A percentile compares a stretch with the other conserved stretches of the same genome.
Evolutionary conservation across 257 asterid genomes (phyloP).

Genomic region (Buddleja alternifolia): DNA sequence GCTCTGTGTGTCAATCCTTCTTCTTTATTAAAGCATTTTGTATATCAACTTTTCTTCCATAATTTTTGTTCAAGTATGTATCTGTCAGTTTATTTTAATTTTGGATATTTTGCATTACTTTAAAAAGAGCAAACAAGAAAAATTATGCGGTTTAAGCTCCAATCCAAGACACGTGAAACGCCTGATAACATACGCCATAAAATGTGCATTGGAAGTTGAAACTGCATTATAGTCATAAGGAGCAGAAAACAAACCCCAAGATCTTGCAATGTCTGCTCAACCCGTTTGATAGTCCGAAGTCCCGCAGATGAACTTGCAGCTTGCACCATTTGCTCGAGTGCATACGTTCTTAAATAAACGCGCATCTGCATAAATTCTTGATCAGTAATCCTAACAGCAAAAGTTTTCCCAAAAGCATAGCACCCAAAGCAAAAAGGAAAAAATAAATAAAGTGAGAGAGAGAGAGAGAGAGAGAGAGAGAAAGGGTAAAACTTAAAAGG

Average conservation of each 20-base stretch:
- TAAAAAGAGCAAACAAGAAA: not conserved
- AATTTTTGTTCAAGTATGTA: not conserved
- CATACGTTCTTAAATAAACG: conserved; percentile 85
- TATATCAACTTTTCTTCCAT: not conserved
- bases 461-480: too few species aligned
- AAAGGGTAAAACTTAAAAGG: not conserved
- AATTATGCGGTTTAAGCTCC: not conserved
- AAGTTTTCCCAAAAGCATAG: not conserved
- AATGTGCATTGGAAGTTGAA: not conserved
- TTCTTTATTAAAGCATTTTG: not conserved
- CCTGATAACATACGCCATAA: not conserved
- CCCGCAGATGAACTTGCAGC: conserved; percentile 99
- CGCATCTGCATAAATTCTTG: conserved; percentile 68
- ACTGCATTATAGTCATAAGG: conserved; percentile 13
- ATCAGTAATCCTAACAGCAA: conserved; percentile 27
- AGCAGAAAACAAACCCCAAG: conserved; percentile 82
- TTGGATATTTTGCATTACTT: not conserved
- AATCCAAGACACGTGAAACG: not conserved
- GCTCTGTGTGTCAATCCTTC: not conserved
- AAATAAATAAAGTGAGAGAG: too few species aligned
- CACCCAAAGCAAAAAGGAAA: conserved; percentile 7
- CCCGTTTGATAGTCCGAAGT: conserved; percentile 91
- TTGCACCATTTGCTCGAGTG: conserved; percentile 96
- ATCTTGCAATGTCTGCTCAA: conserved; percentile 96
- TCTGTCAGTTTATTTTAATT: not conserved